Evolutionary conservation across 257 asterid genomes (phyloP).

Genomic region (Anisodus tanguticus): DNA sequence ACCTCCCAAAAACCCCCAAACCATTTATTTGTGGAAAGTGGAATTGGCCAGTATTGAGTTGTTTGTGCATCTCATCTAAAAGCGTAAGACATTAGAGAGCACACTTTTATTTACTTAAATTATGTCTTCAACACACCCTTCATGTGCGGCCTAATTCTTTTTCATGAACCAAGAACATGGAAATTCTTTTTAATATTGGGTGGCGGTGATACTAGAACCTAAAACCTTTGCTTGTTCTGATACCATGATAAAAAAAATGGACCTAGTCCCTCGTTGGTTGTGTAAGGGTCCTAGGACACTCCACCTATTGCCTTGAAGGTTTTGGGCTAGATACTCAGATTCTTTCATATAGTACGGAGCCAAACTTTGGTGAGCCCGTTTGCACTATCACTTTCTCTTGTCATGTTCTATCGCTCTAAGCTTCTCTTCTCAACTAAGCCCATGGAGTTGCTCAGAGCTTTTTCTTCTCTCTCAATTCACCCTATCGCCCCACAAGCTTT

Average conservation of each 20-base stretch:
- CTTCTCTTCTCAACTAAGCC: not conserved
- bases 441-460: not conserved
- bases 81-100: not conserved
- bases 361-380: not conserved
- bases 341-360: slow-evolving; percentile 3
- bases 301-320: not conserved
- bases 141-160: not conserved
- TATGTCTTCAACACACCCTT: not conserved
- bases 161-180: not conserved
- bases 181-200: not conserved
- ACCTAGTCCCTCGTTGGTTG: not conserved
- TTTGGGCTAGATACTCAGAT: not conserved
- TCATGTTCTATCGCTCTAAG: not conserved
- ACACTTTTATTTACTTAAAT: not conserved
- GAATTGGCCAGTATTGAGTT: not conserved
- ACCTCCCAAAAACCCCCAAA: too few relatives aligned
- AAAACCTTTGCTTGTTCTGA: not conserved
- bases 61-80: not conserved
- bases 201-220: not conserved
- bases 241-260: not conserved
- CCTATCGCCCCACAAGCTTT: not conserved
- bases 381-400: not conserved
- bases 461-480: not conserved
- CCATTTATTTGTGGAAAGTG: not conserved
- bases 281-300: not conserved